Evolutionary conservation across 805 yeast species (phyloP).

Genomic region (Priceomyces carsonii): DNA sequence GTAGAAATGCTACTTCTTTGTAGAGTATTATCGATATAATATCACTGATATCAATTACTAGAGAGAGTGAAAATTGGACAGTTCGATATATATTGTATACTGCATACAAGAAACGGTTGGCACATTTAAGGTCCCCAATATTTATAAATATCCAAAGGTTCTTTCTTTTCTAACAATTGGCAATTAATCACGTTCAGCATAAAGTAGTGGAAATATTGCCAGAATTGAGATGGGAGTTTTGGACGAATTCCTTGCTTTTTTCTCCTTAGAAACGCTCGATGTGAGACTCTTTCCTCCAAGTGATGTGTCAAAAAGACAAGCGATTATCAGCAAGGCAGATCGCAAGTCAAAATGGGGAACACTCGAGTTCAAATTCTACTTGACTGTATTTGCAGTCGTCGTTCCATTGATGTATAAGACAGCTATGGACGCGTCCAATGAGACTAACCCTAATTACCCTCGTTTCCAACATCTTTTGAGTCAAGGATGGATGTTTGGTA

Average conservation of each 20-base stretch:
- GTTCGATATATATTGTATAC: no score
- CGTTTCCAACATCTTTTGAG: slow-evolving; percentile 60
- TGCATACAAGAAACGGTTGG: no score
- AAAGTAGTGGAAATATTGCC: not conserved
- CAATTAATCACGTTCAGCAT: not conserved
- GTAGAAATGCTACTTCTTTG: no score
- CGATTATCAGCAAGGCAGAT: slow-evolving; percentile 29
- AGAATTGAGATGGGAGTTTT: slow-evolving; percentile 10
- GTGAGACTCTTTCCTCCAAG: slow-evolving; percentile 47
- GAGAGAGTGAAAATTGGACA: no score
- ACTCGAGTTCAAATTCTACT: slow-evolving; percentile 70
- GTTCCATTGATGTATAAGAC: slow-evolving; percentile 84
- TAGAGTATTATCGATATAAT: no score
- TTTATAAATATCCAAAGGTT: not conserved
- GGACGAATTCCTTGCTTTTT: slow-evolving; percentile 32
- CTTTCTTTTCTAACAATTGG: not conserved
- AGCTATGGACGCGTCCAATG: slow-evolving; percentile 78
- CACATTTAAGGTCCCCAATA: no score
- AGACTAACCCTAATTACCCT: slow-evolving; percentile 70
- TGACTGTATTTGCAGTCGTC: slow-evolving; percentile 58
- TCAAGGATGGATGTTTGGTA: slow-evolving; percentile 87
- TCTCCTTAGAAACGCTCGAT: slow-evolving; percentile 54
- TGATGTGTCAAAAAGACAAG: slow-evolving; percentile 30
- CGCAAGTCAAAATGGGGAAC: slow-evolving; percentile 69
- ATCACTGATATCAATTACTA: no score